Conservation (phyloP, 495 filamentous ascomycete genomes). For the Penicillium bialowiezense region DNA sequence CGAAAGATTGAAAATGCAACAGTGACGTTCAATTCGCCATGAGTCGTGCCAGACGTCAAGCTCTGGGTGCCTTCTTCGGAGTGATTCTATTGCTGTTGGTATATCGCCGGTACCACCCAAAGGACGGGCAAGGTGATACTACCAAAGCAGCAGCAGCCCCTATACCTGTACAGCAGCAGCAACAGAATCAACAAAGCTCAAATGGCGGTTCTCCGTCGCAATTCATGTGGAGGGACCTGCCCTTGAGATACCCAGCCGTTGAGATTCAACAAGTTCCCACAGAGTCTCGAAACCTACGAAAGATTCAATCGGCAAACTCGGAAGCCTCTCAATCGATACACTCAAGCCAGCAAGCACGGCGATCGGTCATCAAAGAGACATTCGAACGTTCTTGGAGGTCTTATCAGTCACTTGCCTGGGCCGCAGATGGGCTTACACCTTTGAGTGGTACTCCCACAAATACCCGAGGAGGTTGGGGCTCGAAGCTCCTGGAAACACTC, state of each 20-base stretch:
- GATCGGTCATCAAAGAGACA: conserved; percentile 50
- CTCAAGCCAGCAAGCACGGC: conserved; percentile 15
- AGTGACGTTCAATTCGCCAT: conserved; percentile 8
- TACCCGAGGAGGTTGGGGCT: conserved; percentile 78
- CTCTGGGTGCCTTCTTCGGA: conserved; percentile 9
- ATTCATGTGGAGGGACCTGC: conserved; percentile 12
- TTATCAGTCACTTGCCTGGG: conserved; percentile 66
- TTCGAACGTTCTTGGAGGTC: conserved; percentile 64
- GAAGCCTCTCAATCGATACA: conserved; percentile 1
- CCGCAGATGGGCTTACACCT: conserved; percentile 65
- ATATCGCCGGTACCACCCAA: conserved; percentile 1
- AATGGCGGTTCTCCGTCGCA: neutral
- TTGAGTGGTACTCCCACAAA: conserved; percentile 53
- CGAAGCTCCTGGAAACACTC: conserved; percentile 78
- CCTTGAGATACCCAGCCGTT: conserved; percentile 7
- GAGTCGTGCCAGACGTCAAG: conserved; percentile 18
- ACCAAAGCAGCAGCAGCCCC: neutral
- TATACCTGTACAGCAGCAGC: neutral
- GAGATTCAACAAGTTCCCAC: conserved; percentile 3
- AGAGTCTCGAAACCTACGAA: neutral
- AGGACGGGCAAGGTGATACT: no score
- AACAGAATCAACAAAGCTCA: neutral
- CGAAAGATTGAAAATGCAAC: conserved; percentile 11
- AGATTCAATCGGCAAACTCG: conserved; percentile 4
- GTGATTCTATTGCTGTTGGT: conserved; percentile 7